phyloP scores from a whole-genome alignment of 768 basidiomycete genomes.

The Leccinum sublutescens region DNA sequence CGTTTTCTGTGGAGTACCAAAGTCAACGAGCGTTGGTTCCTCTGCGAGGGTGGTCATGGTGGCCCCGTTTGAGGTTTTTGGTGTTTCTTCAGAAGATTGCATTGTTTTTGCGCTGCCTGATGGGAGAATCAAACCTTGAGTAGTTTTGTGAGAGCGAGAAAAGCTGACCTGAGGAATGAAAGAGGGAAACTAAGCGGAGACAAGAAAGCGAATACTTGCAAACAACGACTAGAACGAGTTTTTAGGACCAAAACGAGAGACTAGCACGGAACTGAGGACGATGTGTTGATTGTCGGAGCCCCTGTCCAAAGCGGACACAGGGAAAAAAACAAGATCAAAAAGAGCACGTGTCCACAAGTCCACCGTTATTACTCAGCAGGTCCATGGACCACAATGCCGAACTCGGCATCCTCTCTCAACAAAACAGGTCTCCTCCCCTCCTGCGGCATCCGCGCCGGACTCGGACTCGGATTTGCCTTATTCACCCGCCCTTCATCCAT shows the following conservation, averaged over 20 bases:
- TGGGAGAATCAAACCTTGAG: constrained; percentile 27
- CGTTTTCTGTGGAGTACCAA: constrained; percentile 27
- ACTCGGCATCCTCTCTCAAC: constrained; percentile 1
- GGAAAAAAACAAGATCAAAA: constrained; percentile 37
- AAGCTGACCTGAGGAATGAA: constrained; percentile 15
- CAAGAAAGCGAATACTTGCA: constrained; percentile 4
- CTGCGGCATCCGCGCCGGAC: constrained; percentile 7
- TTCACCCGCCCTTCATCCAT: constrained; percentile 3
- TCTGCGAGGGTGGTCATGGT: constrained; percentile 5
- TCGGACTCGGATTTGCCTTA: neutral
- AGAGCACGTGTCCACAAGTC: constrained; percentile 29
- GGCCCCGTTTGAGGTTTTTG: constrained; percentile 19
- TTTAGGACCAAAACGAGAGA: constrained; percentile 15
- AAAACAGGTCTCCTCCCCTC: neutral
- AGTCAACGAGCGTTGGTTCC: constrained; percentile 29
- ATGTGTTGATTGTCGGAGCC: constrained; percentile 38
- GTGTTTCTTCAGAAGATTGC: constrained; percentile 22
- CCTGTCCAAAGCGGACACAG: constrained; percentile 36
- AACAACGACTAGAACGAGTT: constrained; percentile 13
- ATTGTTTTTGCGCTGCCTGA: constrained; percentile 34
- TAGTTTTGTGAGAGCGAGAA: neutral
- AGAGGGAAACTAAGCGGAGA: neutral
- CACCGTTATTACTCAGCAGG: constrained; percentile 21
- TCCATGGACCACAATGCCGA: constrained; percentile 28
- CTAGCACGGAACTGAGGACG: constrained; percentile 17